Conservation (phyloP, 2,329 filamentous ascomycete genomes). For the Lithohypha guttulata region DNA sequence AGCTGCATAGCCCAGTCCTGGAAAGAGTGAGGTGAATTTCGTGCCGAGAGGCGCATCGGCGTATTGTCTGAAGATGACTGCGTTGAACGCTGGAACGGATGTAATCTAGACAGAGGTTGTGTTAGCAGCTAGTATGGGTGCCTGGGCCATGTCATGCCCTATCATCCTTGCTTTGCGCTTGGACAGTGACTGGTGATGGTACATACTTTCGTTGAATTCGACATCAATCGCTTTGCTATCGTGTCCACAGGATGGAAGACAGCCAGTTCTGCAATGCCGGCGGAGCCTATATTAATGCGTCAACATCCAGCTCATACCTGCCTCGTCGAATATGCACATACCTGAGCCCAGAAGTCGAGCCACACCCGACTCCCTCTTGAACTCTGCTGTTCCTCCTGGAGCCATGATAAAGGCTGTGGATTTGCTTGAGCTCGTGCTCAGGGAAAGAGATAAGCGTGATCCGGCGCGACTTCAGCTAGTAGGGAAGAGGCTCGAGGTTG, state of each 20-base stretch:
- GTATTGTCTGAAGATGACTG: slow-evolving; percentile 88
- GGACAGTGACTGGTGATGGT: slow-evolving; percentile 1
- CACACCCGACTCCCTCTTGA: slow-evolving; percentile 77
- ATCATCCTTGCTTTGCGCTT: too few relatives aligned
- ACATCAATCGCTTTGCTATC: slow-evolving; percentile 98
- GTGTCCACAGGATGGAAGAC: slow-evolving; percentile 97
- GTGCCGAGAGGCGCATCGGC: slow-evolving; percentile 56
- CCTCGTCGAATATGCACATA: too few relatives aligned
- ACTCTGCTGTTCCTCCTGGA: slow-evolving; percentile 36
- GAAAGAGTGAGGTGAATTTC: slow-evolving; percentile 94
- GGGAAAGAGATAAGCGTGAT: too few relatives aligned
- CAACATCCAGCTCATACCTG: background rate
- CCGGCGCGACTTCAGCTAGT: too few relatives aligned
- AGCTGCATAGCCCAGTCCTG: slow-evolving; percentile 90
- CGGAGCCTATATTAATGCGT: slow-evolving; percentile 52
- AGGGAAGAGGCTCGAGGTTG: too few relatives aligned
- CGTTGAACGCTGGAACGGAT: slow-evolving; percentile 58
- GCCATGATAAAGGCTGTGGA: too few relatives aligned
- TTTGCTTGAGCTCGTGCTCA: too few relatives aligned
- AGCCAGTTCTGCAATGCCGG: slow-evolving; percentile 84
- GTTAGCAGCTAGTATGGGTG: background rate
- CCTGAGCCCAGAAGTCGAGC: slow-evolving; percentile 87
- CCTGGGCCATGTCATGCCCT: background rate
- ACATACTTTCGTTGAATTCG: slow-evolving; percentile 70
- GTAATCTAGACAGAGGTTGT: slow-evolving; percentile 37